phyloP scores from a whole-genome alignment of 2,329 filamentous ascomycete genomes.

The Aureobasidium sp. region DNA sequence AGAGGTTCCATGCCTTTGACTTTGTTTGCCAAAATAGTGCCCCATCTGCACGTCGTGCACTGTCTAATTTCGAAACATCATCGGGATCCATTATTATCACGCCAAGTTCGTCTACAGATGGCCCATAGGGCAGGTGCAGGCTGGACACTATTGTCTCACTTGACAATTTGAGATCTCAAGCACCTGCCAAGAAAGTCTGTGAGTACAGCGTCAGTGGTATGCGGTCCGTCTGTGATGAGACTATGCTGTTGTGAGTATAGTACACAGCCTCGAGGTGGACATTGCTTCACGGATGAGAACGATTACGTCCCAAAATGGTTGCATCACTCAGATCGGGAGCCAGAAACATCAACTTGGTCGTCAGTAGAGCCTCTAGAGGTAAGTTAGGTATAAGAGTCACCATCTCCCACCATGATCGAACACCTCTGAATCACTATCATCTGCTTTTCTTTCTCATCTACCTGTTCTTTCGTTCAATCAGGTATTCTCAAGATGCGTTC shows the following conservation, averaged over 20 bases:
- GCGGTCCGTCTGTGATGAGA: neutral
- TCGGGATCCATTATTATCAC: neutral
- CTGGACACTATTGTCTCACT: conserved; percentile 11
- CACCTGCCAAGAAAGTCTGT: neutral
- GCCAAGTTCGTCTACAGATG: conserved; percentile 1
- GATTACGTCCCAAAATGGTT: neutral
- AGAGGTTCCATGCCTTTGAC: neutral
- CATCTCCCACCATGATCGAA: neutral
- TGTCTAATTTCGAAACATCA: neutral
- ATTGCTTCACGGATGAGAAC: neutral
- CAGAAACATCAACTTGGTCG: neutral
- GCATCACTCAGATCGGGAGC: neutral
- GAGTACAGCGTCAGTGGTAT: neutral
- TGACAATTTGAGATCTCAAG: conserved; percentile 3
- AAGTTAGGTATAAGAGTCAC: neutral
- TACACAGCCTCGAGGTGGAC: neutral
- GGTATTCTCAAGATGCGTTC: conserved; percentile 14
- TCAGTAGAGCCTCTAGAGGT: neutral
- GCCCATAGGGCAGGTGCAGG: neutral
- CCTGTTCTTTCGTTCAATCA: conserved; percentile 9
- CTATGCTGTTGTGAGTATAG: neutral
- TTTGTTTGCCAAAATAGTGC: conserved; percentile 8
- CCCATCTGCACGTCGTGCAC: neutral
- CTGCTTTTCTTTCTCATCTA: neutral
- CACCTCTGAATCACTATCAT: neutral